phyloP scores from a whole-genome alignment of 1,284 basidiomycete genomes.

The Sporisorium graminicola region DNA sequence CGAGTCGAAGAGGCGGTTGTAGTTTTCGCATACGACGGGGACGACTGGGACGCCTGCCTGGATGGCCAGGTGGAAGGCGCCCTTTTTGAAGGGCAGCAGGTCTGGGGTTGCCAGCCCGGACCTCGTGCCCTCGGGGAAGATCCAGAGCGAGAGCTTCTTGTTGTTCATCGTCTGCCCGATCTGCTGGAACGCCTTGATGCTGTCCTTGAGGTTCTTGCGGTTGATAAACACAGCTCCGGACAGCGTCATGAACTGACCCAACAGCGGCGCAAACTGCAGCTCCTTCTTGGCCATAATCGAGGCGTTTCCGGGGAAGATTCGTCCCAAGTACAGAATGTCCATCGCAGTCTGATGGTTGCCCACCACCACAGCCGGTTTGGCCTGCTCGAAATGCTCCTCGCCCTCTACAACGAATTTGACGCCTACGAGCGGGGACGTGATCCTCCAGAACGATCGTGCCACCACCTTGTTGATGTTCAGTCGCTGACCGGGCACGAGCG shows the following conservation, averaged over 20 bases:
- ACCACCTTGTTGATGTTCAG: constrained; percentile 88
- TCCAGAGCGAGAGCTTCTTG: constrained; percentile 72
- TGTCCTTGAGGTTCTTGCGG: constrained; percentile 81
- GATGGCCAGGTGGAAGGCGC: constrained; percentile 95
- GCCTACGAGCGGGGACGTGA: constrained; percentile 79
- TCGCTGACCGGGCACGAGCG: constrained; percentile 77
- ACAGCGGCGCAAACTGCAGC: constrained; percentile 83
- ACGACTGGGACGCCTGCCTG: constrained; percentile 82
- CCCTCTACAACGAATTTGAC: constrained; percentile 85
- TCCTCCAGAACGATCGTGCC: constrained; percentile 84
- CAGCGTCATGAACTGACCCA: constrained; percentile 90
- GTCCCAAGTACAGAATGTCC: constrained; percentile 77
- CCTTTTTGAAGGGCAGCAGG: constrained; percentile 91
- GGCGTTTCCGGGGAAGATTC: constrained; percentile 84
- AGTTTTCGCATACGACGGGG: constrained; percentile 94
- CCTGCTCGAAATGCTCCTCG: constrained; percentile 78
- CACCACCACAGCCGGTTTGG: constrained; percentile 80
- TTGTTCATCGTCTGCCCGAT: constrained; percentile 86
- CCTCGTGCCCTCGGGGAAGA: constrained; percentile 72
- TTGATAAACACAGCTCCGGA: constrained; percentile 95
- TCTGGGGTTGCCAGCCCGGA: constrained; percentile 64
- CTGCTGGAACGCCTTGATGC: constrained; percentile 80
- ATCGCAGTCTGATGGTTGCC: constrained; percentile 83
- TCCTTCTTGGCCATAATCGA: constrained; percentile 96
- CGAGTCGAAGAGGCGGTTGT: constrained; percentile 82